phyloP scores from a whole-genome alignment of 140 eudicot species.

The Erigeron philadelphicus region DNA sequence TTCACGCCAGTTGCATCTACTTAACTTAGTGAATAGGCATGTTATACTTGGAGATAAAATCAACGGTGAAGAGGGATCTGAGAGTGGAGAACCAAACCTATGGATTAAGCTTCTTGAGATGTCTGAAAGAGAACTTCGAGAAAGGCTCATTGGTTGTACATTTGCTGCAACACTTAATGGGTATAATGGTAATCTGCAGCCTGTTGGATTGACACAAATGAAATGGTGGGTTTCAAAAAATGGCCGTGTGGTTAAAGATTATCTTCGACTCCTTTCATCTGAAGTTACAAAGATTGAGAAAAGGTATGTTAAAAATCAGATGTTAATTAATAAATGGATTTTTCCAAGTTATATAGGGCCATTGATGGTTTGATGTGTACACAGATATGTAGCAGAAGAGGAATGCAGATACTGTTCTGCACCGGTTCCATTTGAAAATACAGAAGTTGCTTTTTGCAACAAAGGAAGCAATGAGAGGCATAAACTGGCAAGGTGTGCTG shows the following conservation, averaged over 20 bases:
- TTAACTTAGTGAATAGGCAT: slow-evolving; percentile 58
- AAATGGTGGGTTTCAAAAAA: slow-evolving; percentile 53
- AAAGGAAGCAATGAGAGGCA: slow-evolving; percentile 36
- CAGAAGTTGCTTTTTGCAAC: slow-evolving; percentile 54
- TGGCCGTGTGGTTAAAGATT: slow-evolving; percentile 24
- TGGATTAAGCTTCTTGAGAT: slow-evolving; percentile 51
- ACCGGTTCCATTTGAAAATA: slow-evolving; percentile 58
- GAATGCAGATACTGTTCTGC: slow-evolving; percentile 70
- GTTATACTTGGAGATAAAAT: slow-evolving; percentile 24
- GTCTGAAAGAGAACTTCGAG: slow-evolving; percentile 64
- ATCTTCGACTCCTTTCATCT: slow-evolving; percentile 43
- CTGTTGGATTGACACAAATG: slow-evolving; percentile 64
- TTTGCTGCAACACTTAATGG: slow-evolving; percentile 36
- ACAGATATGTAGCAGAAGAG: slow-evolving; percentile 41
- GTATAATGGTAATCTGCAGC: slow-evolving; percentile 37
- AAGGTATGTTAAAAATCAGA: slow-evolving; percentile 39
- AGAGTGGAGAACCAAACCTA: slow-evolving; percentile 33
- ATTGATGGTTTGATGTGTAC: slow-evolving; percentile 2
- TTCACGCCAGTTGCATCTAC: slow-evolving; percentile 69
- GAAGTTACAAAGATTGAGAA: slow-evolving; percentile 45
- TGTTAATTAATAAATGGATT: background rate
- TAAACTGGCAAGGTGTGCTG: slow-evolving; percentile 59
- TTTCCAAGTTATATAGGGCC: background rate
- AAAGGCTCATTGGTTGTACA: slow-evolving; percentile 56
- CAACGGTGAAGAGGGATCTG: slow-evolving; percentile 25